Percentiles rank a stretch among this genome's conserved stretches.
phyloP scores from a whole-genome alignment of 805 yeast species.

The Brettanomyces nanus region DNA sequence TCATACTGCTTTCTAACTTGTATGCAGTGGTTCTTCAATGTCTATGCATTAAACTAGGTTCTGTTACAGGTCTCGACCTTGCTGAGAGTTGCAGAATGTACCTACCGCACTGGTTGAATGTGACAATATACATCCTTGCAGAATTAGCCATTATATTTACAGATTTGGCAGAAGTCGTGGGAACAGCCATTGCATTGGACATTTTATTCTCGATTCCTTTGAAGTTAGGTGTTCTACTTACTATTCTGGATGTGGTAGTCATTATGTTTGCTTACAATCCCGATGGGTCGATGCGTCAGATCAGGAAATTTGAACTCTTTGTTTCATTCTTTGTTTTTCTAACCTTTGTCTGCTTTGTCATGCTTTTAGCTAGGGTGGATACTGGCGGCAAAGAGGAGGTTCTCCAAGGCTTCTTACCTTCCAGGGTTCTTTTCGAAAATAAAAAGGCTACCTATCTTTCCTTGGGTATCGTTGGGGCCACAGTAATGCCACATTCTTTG shows the following conservation, averaged over 20 bases:
- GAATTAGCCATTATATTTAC: conserved; percentile 88
- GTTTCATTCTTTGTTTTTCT: conserved; percentile 64
- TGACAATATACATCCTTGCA: conserved; percentile 58
- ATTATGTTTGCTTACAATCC: conserved; percentile 74
- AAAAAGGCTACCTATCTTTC: conserved; percentile 66
- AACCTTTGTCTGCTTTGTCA: conserved; percentile 68
- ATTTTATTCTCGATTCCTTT: conserved; percentile 71
- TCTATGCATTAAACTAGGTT: conserved; percentile 76
- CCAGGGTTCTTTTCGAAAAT: conserved; percentile 42
- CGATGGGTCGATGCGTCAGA: conserved; percentile 65
- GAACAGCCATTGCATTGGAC: conserved; percentile 80
- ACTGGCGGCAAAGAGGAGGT: conserved; percentile 47
- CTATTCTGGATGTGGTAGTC: conserved; percentile 74
- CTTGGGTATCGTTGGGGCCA: conserved; percentile 84
- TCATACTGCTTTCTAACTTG: conserved; percentile 67
- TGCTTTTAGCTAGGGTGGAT: conserved; percentile 55
- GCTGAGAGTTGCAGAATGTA: conserved; percentile 76
- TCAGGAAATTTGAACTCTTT: conserved; percentile 69
- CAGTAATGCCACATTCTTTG: conserved; percentile 90
- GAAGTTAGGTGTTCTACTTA: conserved; percentile 64
- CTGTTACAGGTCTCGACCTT: conserved; percentile 82
- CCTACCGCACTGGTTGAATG: conserved; percentile 60
- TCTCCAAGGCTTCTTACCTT: conserved; percentile 63
- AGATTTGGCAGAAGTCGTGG: conserved; percentile 90
- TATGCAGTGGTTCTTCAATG: conserved; percentile 81